phyloP scores from a whole-genome alignment of 2,329 filamentous ascomycete species.

The Colletotrichum echinochloae region DNA sequence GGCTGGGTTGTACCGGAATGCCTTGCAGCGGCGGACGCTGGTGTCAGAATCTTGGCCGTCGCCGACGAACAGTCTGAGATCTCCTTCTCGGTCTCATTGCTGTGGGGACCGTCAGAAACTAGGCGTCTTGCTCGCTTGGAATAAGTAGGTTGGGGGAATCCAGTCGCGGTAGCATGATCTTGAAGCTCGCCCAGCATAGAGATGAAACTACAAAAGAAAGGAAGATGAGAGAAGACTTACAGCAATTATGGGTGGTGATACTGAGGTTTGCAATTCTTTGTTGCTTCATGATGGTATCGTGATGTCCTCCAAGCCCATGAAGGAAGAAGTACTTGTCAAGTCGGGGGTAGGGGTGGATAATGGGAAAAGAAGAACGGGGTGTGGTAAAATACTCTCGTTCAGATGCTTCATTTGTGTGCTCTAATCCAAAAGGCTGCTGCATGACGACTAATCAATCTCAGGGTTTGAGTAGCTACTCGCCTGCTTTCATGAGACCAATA shows the following conservation, averaged over 20 bases:
- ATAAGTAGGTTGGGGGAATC: background rate
- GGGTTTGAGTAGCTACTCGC: background rate
- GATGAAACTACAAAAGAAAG: background rate
- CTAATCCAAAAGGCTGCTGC: background rate
- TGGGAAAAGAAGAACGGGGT: background rate
- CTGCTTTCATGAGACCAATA: background rate
- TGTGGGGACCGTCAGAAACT: background rate
- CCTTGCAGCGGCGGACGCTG: conserved; percentile 14
- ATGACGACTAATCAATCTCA: background rate
- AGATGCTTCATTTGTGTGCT: background rate
- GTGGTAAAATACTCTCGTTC: background rate
- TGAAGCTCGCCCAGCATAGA: background rate
- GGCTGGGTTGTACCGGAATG: background rate
- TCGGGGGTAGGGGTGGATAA: too few relatives aligned
- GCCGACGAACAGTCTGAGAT: background rate
- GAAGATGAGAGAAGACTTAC: background rate
- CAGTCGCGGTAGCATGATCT: background rate
- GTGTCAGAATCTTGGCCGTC: background rate
- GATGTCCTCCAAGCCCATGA: background rate
- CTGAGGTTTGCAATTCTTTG: background rate
- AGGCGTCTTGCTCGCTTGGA: background rate
- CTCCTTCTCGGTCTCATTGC: background rate
- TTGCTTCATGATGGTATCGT: background rate
- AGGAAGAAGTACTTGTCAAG: background rate
- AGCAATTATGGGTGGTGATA: background rate